Percentiles rank a stretch among this genome's conserved stretches.
Conservation (phyloP, 768 basidiomycete genomes). For the Rhodosporidiobolus sp. region DNA sequence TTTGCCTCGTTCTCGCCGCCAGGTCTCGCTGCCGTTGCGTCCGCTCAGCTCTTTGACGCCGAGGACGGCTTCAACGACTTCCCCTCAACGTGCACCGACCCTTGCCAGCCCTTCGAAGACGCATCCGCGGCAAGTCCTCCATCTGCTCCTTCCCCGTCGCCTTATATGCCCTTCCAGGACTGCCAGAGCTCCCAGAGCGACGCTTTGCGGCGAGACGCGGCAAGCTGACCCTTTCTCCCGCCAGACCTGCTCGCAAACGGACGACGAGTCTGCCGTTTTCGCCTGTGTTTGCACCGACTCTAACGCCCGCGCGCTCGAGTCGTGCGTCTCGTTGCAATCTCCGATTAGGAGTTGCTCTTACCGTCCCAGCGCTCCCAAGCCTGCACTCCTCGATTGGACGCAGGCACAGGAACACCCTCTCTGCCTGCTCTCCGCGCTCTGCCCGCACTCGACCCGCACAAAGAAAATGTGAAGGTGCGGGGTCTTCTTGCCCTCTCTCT, state of each 20-base stretch:
- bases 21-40: not conserved
- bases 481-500: too few relatives aligned
- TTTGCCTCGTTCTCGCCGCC: not conserved
- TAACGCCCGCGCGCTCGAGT: not conserved
- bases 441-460: too few relatives aligned
- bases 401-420: too few relatives aligned
- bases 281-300: not conserved
- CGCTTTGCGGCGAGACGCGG: too few relatives aligned
- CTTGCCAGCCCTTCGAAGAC: not conserved
- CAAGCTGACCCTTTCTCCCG: too few relatives aligned
- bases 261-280: not conserved
- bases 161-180: too few relatives aligned
- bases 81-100: not conserved
- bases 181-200: too few relatives aligned
- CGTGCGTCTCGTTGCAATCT: not conserved
- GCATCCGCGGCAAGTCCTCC: not conserved
- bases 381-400: too few relatives aligned
- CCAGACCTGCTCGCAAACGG: not conserved
- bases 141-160: not conserved
- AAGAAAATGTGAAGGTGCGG: too few relatives aligned
- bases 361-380: too few relatives aligned
- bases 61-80: not conserved
- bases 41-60: constrained; percentile 2
- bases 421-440: too few relatives aligned
- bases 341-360: too few relatives aligned